A percentile compares a stretch with the other conserved stretches of the same genome.
These are phyloP conservation scores for Lactarius sanguifluus DNA, from an alignment of 768 basidiomycete genomes.

Conservation along the genomic window DNA sequence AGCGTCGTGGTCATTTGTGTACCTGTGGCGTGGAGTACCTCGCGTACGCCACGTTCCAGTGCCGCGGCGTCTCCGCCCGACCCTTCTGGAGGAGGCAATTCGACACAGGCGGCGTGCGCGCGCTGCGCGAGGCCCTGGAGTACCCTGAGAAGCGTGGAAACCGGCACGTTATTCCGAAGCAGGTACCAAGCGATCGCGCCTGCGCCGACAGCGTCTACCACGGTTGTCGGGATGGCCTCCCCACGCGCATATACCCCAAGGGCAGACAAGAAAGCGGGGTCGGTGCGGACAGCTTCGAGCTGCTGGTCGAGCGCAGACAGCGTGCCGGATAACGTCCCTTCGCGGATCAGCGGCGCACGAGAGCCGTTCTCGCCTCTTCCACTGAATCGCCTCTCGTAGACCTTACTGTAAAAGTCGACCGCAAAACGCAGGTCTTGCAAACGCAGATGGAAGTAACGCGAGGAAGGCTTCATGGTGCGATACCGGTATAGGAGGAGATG, in stretches of 20 bases:
- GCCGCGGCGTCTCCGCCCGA: constrained; percentile 36
- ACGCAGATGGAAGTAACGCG: constrained; percentile 62
- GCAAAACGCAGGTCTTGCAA: constrained; percentile 75
- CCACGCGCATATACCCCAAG: constrained; percentile 60
- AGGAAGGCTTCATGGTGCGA: constrained; percentile 57
- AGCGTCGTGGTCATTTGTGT: constrained; percentile 71
- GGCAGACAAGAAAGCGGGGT: constrained; percentile 43
- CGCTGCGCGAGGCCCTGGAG: constrained; percentile 61
- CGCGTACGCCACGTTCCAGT: constrained; percentile 66
- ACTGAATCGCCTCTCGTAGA: constrained; percentile 74
- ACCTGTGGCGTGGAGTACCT: constrained; percentile 85
- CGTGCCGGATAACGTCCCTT: constrained; percentile 66
- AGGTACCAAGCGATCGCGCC: constrained; percentile 69
- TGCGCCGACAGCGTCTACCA: constrained; percentile 31
- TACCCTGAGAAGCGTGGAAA: constrained; percentile 61
- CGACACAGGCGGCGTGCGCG: constrained; percentile 57
- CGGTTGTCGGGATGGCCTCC: constrained; percentile 38
- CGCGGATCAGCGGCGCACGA: constrained; percentile 67
- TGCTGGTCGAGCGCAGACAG: constrained; percentile 60
- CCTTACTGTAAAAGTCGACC: constrained; percentile 71
- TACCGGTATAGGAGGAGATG: constrained; percentile 72
- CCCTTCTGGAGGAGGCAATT: constrained; percentile 51
- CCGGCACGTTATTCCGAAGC: constrained; percentile 65
- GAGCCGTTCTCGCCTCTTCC: constrained; percentile 65
- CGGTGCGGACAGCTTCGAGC: constrained; percentile 47